phyloP scores from a whole-genome alignment of 495 filamentous ascomycete genomes.

The Penicillium canariense region DNA sequence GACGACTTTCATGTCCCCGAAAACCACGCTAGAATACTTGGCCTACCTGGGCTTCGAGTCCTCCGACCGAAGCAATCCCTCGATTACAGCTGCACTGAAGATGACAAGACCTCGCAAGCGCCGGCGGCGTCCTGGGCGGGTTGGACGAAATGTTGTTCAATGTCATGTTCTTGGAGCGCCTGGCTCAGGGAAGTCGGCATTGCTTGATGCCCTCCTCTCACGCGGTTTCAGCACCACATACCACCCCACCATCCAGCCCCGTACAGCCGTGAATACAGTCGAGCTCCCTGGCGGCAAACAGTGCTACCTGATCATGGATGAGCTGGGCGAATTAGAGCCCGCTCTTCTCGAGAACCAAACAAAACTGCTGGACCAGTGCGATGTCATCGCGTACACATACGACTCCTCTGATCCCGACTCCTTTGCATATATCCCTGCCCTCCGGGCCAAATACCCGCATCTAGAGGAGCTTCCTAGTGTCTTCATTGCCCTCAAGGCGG shows the following conservation, averaged over 20 bases:
- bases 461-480: conserved; percentile 84
- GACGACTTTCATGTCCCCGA: conserved; percentile 95
- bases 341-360: conserved; percentile 89
- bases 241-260: conserved; percentile 89
- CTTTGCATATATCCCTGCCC: conserved; percentile 82
- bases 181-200: conserved; percentile 80
- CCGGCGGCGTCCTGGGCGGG: conserved; percentile 72
- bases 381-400: conserved; percentile 92
- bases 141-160: conserved; percentile 93
- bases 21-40: conserved; percentile 90
- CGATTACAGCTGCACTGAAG: conserved; percentile 79
- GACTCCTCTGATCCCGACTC: conserved; percentile 95
- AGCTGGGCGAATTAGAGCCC: conserved; percentile 92
- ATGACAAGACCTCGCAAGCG: conserved; percentile 88
- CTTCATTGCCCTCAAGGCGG: conserved; percentile 90
- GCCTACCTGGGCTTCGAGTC: conserved; percentile 89
- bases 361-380: conserved; percentile 88
- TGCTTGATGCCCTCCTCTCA: conserved; percentile 88
- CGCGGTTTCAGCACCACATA: conserved; percentile 83
- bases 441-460: conserved; percentile 74
- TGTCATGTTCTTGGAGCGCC: conserved; percentile 89
- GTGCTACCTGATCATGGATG: conserved; percentile 92
- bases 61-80: conserved; percentile 59
- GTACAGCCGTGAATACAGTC: conserved; percentile 91
- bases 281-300: conserved; percentile 95